Conservation (phyloP, 805 yeast species). For the Wickerhamomyces chambardii region DNA sequence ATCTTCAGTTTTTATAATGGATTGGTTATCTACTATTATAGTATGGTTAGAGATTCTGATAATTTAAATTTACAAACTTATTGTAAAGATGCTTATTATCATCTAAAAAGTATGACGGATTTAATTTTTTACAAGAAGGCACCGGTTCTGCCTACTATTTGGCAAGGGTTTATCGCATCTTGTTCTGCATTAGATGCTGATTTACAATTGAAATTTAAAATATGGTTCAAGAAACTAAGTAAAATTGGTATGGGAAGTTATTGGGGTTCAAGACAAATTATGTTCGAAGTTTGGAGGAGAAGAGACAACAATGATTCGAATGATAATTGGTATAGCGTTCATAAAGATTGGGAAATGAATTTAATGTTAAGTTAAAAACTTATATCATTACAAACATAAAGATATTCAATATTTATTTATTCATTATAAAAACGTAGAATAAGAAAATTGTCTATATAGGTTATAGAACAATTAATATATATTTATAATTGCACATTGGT, state of each 20-base stretch:
- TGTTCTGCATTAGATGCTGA: constrained; percentile 57
- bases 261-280: constrained; percentile 79
- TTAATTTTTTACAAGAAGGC: constrained; percentile 40
- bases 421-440: no score
- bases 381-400: no score
- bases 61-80: constrained; percentile 53
- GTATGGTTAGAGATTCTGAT: constrained; percentile 47
- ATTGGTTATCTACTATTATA: constrained; percentile 58
- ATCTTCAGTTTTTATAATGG: constrained; percentile 73
- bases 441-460: no score
- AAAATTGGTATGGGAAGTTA: constrained; percentile 64
- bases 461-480: no score
- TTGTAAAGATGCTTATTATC: constrained; percentile 52
- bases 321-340: constrained; percentile 73
- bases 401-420: no score
- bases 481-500: no score
- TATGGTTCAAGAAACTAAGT: constrained; percentile 48
- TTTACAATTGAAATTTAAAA: constrained; percentile 56
- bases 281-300: constrained; percentile 81
- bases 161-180: constrained; percentile 89
- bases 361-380: constrained; percentile 48
- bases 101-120: constrained; percentile 51
- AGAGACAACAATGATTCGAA: constrained; percentile 47
- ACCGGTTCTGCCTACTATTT: constrained; percentile 66
- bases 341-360: constrained; percentile 79